Evolutionary conservation across 352 stramenopile genomes (phyloP), one percentile per base, ranked within the genome.

Genomic region (Vaucheria bursata): DNA sequence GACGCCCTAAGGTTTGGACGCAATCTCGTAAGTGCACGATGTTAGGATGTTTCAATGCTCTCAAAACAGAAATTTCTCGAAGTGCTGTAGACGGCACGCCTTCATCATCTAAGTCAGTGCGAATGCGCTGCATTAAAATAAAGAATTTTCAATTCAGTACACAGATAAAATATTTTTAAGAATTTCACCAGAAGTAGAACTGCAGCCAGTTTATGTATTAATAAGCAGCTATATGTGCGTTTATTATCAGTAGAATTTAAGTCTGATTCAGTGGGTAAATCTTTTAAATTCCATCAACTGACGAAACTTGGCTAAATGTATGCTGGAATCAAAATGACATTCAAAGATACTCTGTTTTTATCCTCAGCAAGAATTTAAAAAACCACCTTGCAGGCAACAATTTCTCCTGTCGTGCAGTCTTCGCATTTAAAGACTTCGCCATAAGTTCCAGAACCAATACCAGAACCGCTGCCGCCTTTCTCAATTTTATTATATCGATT

Each of bases 71-170:
- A 77, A 99, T 99, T 87, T 99, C 96, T 53, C 96, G 91, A 52
- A 99, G 85, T 18, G 95, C 95, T 25, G 96, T 98, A 77, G 90
- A 97, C 36, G 95, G 96, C 86, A 99, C 98, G 53, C 96, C 96
- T 82, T 99, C 96, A 86, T 98, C 53, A 31, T 68, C 53, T 34
- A 68, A 34, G 53, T 68, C 53, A 31, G 53, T 68, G 53, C 53
- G 53, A 34, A 68, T 68, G 53, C 53, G 53, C 53, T 68, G 53
- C 2, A 34, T 34, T 18, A 18, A 59, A 18, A 59, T 31, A 37
- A 34, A 7, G 53, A 31, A 34, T 2, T 34, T 37, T 7, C 37
- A 37, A 68, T 34, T 7, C 2, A 7, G 8, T 34, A 68, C 2
- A 8, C 37, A 7, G 31, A 68, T 7, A 7, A 2, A 68, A 34